phyloP scores from a whole-genome alignment of 2,329 filamentous ascomycete genomes.

The Pseudogymnoascus destructans region DNA sequence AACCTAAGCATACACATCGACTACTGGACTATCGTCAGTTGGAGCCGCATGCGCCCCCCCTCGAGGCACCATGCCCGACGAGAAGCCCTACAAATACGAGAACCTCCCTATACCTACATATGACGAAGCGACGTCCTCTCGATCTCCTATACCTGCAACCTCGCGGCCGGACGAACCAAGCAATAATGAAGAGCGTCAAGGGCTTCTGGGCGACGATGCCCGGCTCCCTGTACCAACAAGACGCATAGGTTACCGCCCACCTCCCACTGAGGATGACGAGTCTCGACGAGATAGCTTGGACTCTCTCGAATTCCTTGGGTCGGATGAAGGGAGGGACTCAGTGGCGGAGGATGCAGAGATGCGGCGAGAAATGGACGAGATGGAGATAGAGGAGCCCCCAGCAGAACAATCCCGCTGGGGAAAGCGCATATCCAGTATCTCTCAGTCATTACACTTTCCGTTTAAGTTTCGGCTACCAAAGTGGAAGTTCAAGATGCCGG shows the following conservation, averaged over 20 bases:
- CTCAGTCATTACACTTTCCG: slow-evolving; percentile 18
- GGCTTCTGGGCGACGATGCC: slow-evolving; percentile 47
- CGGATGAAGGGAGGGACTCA: slow-evolving; percentile 40
- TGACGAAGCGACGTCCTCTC: slow-evolving; percentile 59
- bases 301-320: slow-evolving; percentile 34
- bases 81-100: slow-evolving; percentile 44
- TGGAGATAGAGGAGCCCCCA: slow-evolving; percentile 67
- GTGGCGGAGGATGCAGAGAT: slow-evolving; percentile 47
- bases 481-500: slow-evolving; percentile 19
- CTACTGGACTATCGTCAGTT: not conserved
- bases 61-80: slow-evolving; percentile 29
- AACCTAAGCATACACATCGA: not conserved
- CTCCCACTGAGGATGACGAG: slow-evolving; percentile 73
- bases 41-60: slow-evolving; percentile 1
- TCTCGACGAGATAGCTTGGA: slow-evolving; percentile 26
- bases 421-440: slow-evolving; percentile 27
- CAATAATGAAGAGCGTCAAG: slow-evolving; percentile 64
- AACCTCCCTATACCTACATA: slow-evolving; percentile 66
- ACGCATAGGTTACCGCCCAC: slow-evolving; percentile 55
- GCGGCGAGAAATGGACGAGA: slow-evolving; percentile 73
- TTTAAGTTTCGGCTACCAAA: slow-evolving; percentile 22
- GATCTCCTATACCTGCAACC: slow-evolving; percentile 48
- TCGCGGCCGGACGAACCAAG: slow-evolving; percentile 48
- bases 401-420: slow-evolving; percentile 30
- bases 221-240: slow-evolving; percentile 30